Evolutionary conservation across 306 rosid species (phyloP).

Genomic region (Quercus berberidifolia): DNA sequence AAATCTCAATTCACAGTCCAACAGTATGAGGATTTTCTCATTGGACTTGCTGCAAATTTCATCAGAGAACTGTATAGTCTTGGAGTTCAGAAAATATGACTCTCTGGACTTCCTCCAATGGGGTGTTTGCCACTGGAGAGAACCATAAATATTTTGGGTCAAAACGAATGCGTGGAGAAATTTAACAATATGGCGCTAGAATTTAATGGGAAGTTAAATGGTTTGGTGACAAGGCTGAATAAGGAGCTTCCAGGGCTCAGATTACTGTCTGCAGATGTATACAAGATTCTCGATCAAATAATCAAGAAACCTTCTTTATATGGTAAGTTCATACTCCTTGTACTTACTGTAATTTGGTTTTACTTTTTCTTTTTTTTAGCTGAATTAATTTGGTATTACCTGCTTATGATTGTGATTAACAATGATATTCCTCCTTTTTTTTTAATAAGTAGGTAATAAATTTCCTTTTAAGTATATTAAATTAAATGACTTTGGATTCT

Average conservation of each 20-base stretch:
- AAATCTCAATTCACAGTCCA: conserved; percentile 31
- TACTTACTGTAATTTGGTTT: background rate
- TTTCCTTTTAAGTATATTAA: too few species aligned
- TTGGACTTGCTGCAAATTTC: conserved; percentile 40
- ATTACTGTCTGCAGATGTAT: conserved; percentile 16
- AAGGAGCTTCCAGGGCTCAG: conserved; percentile 29
- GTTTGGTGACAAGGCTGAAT: conserved; percentile 25
- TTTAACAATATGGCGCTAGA: conserved; percentile 38
- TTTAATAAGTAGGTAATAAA: too few species aligned
- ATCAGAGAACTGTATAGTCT: conserved; percentile 40
- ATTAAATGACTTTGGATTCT: too few species aligned
- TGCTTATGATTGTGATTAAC: too few species aligned
- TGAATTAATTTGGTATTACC: background rate
- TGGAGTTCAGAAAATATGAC: conserved; percentile 57
- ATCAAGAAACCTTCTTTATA: conserved; percentile 32
- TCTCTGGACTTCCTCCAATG: conserved; percentile 74
- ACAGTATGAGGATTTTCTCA: conserved; percentile 49
- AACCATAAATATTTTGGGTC: conserved; percentile 31
- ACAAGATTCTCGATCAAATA: conserved; percentile 14
- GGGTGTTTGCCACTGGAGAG: conserved; percentile 87
- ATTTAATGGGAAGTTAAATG: conserved; percentile 37
- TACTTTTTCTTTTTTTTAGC: background rate
- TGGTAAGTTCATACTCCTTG: conserved; percentile 20
- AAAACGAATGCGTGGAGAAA: conserved; percentile 27
- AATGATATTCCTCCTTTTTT: too few species aligned